Conservation (phyloP, 257 asterid species). For the Scutellaria baicalensis region DNA sequence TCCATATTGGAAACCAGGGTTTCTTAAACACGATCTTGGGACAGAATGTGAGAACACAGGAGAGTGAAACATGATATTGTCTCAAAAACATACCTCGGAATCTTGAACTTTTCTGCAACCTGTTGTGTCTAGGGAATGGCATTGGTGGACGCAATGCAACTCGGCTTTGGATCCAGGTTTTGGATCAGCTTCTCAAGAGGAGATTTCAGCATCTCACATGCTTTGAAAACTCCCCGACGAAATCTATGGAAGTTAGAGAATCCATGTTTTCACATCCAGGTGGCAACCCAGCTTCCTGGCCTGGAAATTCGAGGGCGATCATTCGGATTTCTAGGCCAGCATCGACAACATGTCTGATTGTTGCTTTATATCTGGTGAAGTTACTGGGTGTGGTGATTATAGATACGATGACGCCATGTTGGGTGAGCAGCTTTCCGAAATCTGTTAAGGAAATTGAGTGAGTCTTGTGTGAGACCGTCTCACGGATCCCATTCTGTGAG, state of each 20-base stretch:
- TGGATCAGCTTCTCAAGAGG: conserved; percentile 30
- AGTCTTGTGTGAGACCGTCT: too few species aligned
- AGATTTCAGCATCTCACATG: conserved; percentile 21
- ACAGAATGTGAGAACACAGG: conserved; percentile 21
- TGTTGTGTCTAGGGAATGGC: conserved; percentile 44
- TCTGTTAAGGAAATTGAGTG: conserved; percentile 53
- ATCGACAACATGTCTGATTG: not conserved
- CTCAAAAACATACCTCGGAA: conserved; percentile 47
- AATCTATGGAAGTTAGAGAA: conserved; percentile 24
- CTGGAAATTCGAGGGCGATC: conserved; percentile 40
- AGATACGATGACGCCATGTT: conserved; percentile 31
- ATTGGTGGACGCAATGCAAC: conserved; percentile 43
- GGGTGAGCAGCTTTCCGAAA: conserved; percentile 39
- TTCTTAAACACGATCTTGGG: not conserved
- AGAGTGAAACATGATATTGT: conserved; percentile 54
- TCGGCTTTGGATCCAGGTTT: conserved; percentile 32
- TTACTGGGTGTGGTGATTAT: conserved; percentile 45
- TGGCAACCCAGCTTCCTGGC: conserved; percentile 44
- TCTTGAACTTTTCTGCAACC: conserved; percentile 23
- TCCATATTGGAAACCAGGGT: conserved; percentile 13
- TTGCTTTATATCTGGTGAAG: conserved; percentile 21
- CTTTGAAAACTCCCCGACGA: conserved; percentile 25
- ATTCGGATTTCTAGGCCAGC: conserved; percentile 20
- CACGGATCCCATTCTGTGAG: too few species aligned
- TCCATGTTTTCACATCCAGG: conserved; percentile 58